Evolutionary conservation across 148 eudicot genomes (phyloP).

Genomic region (Polygonum maritimum): DNA sequence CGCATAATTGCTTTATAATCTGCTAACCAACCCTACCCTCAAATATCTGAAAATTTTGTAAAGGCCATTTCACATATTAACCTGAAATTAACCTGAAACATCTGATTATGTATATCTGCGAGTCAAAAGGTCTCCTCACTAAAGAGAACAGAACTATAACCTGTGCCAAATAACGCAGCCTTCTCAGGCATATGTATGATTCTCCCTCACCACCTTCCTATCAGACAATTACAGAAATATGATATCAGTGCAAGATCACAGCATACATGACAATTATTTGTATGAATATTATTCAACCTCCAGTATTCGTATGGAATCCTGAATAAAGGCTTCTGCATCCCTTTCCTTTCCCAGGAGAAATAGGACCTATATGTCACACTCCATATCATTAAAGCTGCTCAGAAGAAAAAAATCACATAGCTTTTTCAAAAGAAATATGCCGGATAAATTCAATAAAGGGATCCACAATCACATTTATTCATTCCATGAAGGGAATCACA

Average conservation of each 20-base stretch:
- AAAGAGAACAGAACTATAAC: constrained; percentile 25
- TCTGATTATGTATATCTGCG: neutral
- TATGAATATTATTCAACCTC: constrained; percentile 41
- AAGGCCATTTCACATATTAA: neutral
- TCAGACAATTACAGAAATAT: constrained; percentile 13
- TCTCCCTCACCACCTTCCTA: constrained; percentile 88
- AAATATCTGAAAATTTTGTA: neutral
- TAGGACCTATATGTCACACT: constrained; percentile 40
- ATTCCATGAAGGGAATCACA: neutral
- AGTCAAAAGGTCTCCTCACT: neutral
- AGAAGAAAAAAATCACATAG: neutral
- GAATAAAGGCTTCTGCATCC: constrained; percentile 64
- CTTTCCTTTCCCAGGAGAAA: constrained; percentile 64
- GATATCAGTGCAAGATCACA: constrained; percentile 6
- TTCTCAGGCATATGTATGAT: constrained; percentile 59
- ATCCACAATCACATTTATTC: neutral
- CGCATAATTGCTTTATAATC: too few species aligned
- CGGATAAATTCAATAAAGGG: neutral
- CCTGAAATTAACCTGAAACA: neutral
- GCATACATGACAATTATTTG: constrained; percentile 6
- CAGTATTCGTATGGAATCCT: constrained; percentile 62
- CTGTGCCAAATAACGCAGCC: constrained; percentile 76
- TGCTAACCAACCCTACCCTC: neutral
- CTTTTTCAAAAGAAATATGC: neutral
- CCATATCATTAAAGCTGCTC: neutral